Percentiles rank a stretch among this genome's conserved stretches.
These are phyloP conservation scores for Grosmannia penicillata DNA, from an alignment of 2,329 filamentous ascomycete species.

Conservation along the genomic window DNA sequence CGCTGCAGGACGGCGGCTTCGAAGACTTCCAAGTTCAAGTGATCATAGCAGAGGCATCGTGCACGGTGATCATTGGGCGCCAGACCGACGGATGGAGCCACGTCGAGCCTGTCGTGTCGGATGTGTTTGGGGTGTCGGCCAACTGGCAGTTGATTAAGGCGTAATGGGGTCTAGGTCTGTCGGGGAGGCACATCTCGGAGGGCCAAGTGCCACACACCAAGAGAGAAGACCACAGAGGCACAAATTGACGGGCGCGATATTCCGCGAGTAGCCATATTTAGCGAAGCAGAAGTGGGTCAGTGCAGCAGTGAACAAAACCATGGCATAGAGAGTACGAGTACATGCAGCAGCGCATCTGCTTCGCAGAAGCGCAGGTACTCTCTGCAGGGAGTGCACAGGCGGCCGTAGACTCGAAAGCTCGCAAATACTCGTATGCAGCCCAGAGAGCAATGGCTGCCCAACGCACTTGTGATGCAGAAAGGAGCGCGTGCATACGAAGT, in stretches of 20 bases:
- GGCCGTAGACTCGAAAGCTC: too few relatives aligned
- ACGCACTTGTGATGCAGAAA: too few relatives aligned
- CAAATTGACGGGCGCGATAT: too few relatives aligned
- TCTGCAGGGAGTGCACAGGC: too few relatives aligned
- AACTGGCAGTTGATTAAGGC: too few relatives aligned
- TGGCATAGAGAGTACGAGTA: background rate
- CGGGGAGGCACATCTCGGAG: too few relatives aligned
- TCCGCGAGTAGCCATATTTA: background rate
- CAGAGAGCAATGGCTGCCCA: constrained; percentile 3
- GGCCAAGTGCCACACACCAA: background rate
- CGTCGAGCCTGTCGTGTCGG: constrained; percentile 15
- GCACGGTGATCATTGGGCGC: constrained; percentile 18
- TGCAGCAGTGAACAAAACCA: background rate
- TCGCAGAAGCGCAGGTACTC: background rate
- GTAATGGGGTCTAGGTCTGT: too few relatives aligned
- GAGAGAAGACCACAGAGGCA: background rate
- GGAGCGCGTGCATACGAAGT: too few relatives aligned
- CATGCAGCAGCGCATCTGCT: too few relatives aligned
- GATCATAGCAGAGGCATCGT: constrained; percentile 17
- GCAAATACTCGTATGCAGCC: background rate
- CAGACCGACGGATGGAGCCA: constrained; percentile 21
- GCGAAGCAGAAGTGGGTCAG: background rate
- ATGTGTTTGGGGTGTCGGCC: background rate
- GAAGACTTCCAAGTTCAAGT: constrained; percentile 16
- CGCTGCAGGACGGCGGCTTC: constrained; percentile 13